Percentiles rank a stretch among this genome's conserved stretches.
These are phyloP conservation scores for Yamadazyma songkhlaensis DNA, from an alignment of 1,139 yeast species.

Conservation along the genomic window DNA sequence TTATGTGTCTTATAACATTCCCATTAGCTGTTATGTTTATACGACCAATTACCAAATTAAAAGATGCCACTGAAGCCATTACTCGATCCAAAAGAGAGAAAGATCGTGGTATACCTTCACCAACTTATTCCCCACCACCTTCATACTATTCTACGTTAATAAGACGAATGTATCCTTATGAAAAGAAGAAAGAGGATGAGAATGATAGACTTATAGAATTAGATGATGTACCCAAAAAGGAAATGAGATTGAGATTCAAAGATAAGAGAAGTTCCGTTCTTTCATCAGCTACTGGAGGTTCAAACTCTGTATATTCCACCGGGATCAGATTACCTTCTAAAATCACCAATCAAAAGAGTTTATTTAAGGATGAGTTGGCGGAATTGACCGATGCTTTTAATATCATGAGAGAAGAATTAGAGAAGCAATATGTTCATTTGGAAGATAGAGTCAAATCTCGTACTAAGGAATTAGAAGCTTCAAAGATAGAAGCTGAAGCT, in stretches of 20 bases:
- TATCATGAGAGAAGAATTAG: constrained; percentile 85
- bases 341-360: constrained; percentile 53
- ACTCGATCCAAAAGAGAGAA: constrained; percentile 32
- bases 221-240: not conserved
- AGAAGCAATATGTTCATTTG: constrained; percentile 74
- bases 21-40: constrained; percentile 86
- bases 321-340: constrained; percentile 47
- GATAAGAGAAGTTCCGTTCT: constrained; percentile 23
- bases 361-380: constrained; percentile 81
- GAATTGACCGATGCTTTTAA: constrained; percentile 88
- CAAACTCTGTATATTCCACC: constrained; percentile 30
- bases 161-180: constrained; percentile 11
- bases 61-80: constrained; percentile 76
- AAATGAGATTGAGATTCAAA: constrained; percentile 5
- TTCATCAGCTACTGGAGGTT: constrained; percentile 28
- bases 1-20: constrained; percentile 71
- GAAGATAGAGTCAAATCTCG: constrained; percentile 89
- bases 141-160: constrained; percentile 17
- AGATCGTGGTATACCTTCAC: constrained; percentile 7
- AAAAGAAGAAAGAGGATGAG: not conserved
- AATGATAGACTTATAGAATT: constrained; percentile 1
- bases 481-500: constrained; percentile 84
- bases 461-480: constrained; percentile 84
- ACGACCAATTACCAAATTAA: constrained; percentile 75
- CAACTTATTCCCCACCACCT: constrained; percentile 13